phyloP scores from a whole-genome alignment of 2,329 filamentous ascomycete species.

The Hirsutella minnesotensis region DNA sequence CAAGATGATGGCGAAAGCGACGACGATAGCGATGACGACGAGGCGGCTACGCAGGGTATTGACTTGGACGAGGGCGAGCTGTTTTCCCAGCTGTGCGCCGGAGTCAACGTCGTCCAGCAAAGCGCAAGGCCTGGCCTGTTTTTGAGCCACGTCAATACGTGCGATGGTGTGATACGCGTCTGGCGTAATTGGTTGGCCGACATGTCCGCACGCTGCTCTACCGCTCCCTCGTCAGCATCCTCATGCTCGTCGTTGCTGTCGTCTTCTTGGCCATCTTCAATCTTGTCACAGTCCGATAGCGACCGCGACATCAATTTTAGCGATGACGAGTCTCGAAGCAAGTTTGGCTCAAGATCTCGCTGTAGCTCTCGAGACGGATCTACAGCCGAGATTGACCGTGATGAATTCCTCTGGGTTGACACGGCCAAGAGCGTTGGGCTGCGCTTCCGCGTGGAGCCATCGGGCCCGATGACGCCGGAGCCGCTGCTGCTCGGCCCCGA shows the following conservation, averaged over 20 bases:
- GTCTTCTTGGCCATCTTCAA: too few species aligned
- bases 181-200: slow-evolving; percentile 60
- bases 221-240: too few species aligned
- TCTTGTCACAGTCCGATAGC: too few species aligned
- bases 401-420: slow-evolving; percentile 56
- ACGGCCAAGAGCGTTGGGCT: slow-evolving; percentile 52
- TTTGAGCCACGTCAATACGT: slow-evolving; percentile 51
- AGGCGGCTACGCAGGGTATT: slow-evolving; percentile 46
- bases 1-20: too few species aligned
- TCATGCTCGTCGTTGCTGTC: too few species aligned
- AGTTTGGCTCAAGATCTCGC: too few species aligned
- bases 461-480: slow-evolving; percentile 18
- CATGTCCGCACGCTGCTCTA: slow-evolving; percentile 11
- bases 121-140: slow-evolving; percentile 50
- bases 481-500: slow-evolving; percentile 47
- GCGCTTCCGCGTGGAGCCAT: slow-evolving; percentile 45
- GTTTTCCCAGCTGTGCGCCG: slow-evolving; percentile 63
- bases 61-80: slow-evolving; percentile 57
- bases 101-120: slow-evolving; percentile 56
- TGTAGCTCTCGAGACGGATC: too few species aligned
- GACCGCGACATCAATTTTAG: neutral
- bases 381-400: slow-evolving; percentile 5
- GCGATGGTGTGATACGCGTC: slow-evolving; percentile 56
- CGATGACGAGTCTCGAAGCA: neutral
- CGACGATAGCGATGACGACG: slow-evolving; percentile 16